Base-by-base conservation (phyloP, 768 basidiomycete genomes). In the Lactarius pseudohatsudake region DNA sequence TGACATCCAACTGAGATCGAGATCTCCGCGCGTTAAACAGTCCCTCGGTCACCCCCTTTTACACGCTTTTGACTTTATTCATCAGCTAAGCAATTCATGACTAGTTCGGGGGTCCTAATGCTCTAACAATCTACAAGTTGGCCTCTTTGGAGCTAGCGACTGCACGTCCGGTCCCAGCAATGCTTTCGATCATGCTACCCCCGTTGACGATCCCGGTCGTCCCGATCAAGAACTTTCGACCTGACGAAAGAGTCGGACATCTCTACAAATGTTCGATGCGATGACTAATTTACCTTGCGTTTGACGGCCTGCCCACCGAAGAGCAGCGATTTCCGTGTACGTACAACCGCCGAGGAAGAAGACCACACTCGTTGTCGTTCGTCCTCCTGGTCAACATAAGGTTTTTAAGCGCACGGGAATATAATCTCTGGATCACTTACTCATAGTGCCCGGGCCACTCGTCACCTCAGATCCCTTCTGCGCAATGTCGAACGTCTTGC, bases 291-390 rank as follows among this genome's bases (percentile, higher is more conserved):
- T 72, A 86, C 94, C 96, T 82, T 83, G 85, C 70, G 89, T 90
- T 75, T 94, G 94, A 71, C 88, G 85, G 64, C 87, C 84, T 73
- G 96, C 89, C 94, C 94, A 97, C 75, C 97, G 83, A 70, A 99
- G 75, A 7, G 96, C 96, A 43, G 97, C 89, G 66, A 98, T 94
- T 79, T 98, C 97, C 10, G 96, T 96, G 72, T 92, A 97, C 15
- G 97, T 99, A 75, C 95, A 95, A 4, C 96, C 97, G 32, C 97
- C 97, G 38, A 98, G 78, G 85, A 98, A 98, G 79, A 98, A 97
- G 11, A 99, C 91, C 20, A 96, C 85, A 2, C 94, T 96, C 6
- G 90, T 96, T 9, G 87, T 91, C 2, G 84, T 79, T 72, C 84
- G 83, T 67, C 89, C 90, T 59, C 80, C 81, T 66, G 34, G 16